A percentile compares a stretch with the other conserved stretches of the same genome.
phyloP scores from a whole-genome alignment of 169 alveolate genomes.

The Amoebophrya sp. region DNA sequence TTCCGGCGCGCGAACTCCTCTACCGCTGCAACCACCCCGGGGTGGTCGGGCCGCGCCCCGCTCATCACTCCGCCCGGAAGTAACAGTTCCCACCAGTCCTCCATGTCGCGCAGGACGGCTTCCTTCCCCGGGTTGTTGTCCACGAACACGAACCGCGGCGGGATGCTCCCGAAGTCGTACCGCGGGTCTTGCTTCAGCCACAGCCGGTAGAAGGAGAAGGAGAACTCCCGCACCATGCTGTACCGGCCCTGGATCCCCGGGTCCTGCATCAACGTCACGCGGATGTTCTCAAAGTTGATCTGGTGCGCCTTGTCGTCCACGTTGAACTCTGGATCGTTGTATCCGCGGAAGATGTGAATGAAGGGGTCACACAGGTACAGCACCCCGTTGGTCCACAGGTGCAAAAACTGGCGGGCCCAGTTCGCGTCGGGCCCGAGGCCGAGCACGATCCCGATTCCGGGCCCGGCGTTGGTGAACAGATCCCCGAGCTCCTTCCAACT shows the following conservation, averaged over 20 bases:
- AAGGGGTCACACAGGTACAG: not conserved
- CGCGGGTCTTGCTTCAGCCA: conserved; percentile 1
- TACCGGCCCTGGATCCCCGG: not conserved
- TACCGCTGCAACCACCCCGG: not conserved
- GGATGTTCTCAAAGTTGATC: not conserved
- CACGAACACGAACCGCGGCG: not conserved
- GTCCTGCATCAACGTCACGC: not conserved
- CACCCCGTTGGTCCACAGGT: not conserved
- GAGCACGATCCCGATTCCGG: not conserved
- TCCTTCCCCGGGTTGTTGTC: not conserved
- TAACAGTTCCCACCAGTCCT: not conserved
- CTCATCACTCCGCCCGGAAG: not conserved
- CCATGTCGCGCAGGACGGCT: not conserved
- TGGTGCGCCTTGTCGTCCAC: not conserved
- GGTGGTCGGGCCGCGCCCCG: not conserved
- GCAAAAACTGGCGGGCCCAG: not conserved
- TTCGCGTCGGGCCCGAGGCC: not conserved
- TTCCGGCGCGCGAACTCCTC: not conserved
- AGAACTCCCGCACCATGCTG: not conserved
- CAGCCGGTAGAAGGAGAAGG: not conserved
- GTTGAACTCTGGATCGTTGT: not conserved
- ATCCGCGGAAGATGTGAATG: not conserved
- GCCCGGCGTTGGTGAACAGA: not conserved
- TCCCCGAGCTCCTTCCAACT: not conserved
- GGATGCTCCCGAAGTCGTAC: not conserved